These are phyloP conservation scores for Daldinia caldariorum DNA, from an alignment of 495 filamentous ascomycete genomes.

Conservation along the genomic window DNA sequence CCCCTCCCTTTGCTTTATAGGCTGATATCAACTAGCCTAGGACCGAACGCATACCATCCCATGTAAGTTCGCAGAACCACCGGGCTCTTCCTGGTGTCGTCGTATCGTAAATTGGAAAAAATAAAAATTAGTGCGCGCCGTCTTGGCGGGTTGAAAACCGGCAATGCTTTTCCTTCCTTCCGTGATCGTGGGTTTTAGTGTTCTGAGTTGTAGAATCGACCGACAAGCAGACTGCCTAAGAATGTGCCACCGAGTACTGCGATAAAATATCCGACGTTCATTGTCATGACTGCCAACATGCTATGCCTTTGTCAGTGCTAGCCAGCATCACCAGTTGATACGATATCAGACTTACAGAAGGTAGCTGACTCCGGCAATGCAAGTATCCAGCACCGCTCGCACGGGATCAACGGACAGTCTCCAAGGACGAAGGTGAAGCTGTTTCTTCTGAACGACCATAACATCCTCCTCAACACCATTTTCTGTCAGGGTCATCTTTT, in stretches of 20 bases:
- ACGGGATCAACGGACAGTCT: constrained; percentile 80
- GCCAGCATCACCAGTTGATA: background rate
- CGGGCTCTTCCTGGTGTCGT: constrained; percentile 14
- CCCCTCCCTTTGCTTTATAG: constrained; percentile 31
- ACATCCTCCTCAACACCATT: constrained; percentile 81
- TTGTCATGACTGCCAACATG: constrained; percentile 98
- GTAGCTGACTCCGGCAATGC: constrained; percentile 81
- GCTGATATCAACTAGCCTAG: constrained; percentile 44
- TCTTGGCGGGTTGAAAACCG: constrained; percentile 35
- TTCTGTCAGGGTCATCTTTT: constrained; percentile 67
- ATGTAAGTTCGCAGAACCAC: constrained; percentile 16
- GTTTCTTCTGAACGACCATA: constrained; percentile 67
- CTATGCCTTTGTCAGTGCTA: constrained; percentile 57
- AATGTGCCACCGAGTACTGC: constrained; percentile 86
- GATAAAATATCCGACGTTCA: constrained; percentile 96
- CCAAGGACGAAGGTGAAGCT: constrained; percentile 69
- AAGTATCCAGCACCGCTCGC: constrained; percentile 72
- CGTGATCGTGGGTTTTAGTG: constrained; percentile 28
- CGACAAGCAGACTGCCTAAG: constrained; percentile 81
- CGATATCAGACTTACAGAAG: constrained; percentile 76
- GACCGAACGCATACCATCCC: constrained; percentile 27
- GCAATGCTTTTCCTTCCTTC: constrained; percentile 18
- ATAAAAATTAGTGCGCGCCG: constrained; percentile 32
- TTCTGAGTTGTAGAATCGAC: constrained; percentile 64
- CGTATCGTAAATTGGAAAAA: constrained; percentile 26